Percentiles rank a stretch among this genome's conserved stretches.
These are phyloP conservation scores for Asterella californica DNA, from an alignment of 225 moss, liverwort and hornwort species.

Conservation along the genomic window DNA sequence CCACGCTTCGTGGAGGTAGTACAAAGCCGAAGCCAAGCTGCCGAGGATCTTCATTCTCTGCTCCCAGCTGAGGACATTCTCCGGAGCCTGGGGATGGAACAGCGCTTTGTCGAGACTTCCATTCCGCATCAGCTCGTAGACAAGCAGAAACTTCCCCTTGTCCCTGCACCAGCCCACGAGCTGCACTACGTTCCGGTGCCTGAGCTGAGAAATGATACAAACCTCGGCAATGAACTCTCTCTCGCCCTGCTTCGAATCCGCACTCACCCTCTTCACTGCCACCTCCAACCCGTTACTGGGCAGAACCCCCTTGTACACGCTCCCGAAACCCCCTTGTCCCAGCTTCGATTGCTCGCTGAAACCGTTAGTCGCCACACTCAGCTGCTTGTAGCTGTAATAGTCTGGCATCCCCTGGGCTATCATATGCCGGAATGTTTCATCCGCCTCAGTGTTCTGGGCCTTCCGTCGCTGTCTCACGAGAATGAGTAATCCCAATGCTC, in stretches of 20 bases:
- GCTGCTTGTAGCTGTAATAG: not conserved
- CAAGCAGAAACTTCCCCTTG: not conserved
- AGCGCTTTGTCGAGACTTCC: constrained; percentile 4
- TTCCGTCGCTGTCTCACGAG: not conserved
- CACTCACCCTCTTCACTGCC: not conserved
- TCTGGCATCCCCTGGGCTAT: constrained; percentile 4
- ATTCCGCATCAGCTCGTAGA: constrained; percentile 3
- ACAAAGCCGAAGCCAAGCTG: constrained; percentile 43
- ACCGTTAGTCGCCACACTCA: too few relatives aligned
- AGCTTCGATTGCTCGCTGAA: too few relatives aligned
- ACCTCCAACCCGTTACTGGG: not conserved
- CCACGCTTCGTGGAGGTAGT: constrained; percentile 52
- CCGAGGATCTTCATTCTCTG: constrained; percentile 29
- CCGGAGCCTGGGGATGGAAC: not conserved
- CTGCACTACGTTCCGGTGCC: not conserved
- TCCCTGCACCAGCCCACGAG: not conserved
- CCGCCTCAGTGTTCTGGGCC: too few relatives aligned
- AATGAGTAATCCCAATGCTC: not conserved
- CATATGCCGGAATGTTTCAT: not conserved
- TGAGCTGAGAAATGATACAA: too few relatives aligned
- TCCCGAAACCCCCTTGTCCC: too few relatives aligned
- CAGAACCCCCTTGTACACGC: too few relatives aligned
- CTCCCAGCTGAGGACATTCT: constrained; percentile 14
- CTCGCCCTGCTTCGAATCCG: not conserved
- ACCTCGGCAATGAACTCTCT: too few relatives aligned